These are phyloP conservation scores for Dujonia santamariae DNA, from an alignment of 1,139 yeast genomes.

Conservation along the genomic window DNA sequence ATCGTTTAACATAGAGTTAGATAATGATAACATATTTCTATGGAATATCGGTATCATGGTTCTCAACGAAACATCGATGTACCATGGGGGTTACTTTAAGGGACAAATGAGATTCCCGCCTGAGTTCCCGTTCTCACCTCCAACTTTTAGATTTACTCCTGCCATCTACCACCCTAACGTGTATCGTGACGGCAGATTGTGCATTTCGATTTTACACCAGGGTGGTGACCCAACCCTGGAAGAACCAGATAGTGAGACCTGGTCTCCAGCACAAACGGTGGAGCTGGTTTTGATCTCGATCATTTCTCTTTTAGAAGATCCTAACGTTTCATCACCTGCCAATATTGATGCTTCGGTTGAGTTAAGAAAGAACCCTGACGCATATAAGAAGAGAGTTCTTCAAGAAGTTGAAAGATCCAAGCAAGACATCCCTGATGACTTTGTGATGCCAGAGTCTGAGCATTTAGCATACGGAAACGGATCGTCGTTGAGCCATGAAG, in stretches of 20 bases:
- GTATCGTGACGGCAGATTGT: conserved; percentile 86
- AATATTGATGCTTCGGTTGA: conserved; percentile 95
- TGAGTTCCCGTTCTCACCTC: conserved; percentile 91
- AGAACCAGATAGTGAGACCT: conserved; percentile 88
- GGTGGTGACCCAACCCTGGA: conserved; percentile 87
- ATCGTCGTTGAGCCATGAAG: conserved; percentile 31
- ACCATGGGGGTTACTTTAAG: conserved; percentile 94
- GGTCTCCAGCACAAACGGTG: conserved; percentile 97
- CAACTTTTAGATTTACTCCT: conserved; percentile 90
- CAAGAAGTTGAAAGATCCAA: conserved; percentile 83
- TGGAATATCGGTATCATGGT: conserved; percentile 97
- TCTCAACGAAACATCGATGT: conserved; percentile 81
- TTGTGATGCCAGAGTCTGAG: conserved; percentile 68
- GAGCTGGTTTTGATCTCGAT: conserved; percentile 88
- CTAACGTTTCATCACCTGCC: conserved; percentile 91
- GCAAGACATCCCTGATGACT: conserved; percentile 81
- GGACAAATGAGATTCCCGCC: conserved; percentile 92
- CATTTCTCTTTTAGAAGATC: conserved; percentile 87
- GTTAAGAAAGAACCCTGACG: conserved; percentile 80
- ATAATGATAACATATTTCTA: conserved; percentile 84
- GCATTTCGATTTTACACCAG: conserved; percentile 89
- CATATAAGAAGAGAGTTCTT: conserved; percentile 73
- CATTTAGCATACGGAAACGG: conserved; percentile 60
- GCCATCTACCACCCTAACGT: conserved; percentile 95
- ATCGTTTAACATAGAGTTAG: conserved; percentile 82